Evolutionary conservation across 257 asterid species (phyloP), one percentile per base, ranked within the genome.

Genomic region (Cruciata laevipes): DNA sequence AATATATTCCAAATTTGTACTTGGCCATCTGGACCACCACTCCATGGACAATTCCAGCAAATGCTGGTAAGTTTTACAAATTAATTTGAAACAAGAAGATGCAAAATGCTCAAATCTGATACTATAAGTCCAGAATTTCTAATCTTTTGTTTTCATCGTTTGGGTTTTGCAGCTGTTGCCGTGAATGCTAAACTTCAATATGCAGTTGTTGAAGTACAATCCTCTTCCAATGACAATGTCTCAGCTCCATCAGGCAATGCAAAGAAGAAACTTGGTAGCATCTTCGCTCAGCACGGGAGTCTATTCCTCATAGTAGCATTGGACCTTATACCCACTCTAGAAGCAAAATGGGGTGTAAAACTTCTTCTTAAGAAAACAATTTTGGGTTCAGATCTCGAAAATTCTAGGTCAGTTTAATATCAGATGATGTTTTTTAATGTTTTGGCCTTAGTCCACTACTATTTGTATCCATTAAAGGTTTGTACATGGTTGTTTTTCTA

Each of bases 21-120:
- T 77, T 93, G 82, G 95, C 97, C 77, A 83, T 93, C 69, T 93
- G 99, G 99, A 93, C 99, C 68, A 93, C 97, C 51, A 93, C 99
- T 62, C 99, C 99, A 17, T 93, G 99, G 99, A 93, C 99, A 32
- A 85, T 93, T 76, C 99, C 99, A 47, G 96, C 99, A 67, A 93
- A 93, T 82, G 97, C 95, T 71, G 97, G 99, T 90, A 82, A 68
- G 74, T 53, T 52, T 51, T 77, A 53, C 52, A 30, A 23, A 14
- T 27, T 63, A 23, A 30, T 42, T 42, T 42, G 18, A 42, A 42
- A 42, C 51, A 42, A 42, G 51, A 42, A 42, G 18, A 42, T 42
- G 51, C 51, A 2, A 13, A 2, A 13, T 42, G 51, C 51, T 3
- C 51, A 42, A 42, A 14, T 12, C 23, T 64, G 53, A 33, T 55